A percentile compares a stretch with the other conserved stretches of the same genome.
Conservation (phyloP, 768 basidiomycete species). For the Tephrocybe sp. region DNA sequence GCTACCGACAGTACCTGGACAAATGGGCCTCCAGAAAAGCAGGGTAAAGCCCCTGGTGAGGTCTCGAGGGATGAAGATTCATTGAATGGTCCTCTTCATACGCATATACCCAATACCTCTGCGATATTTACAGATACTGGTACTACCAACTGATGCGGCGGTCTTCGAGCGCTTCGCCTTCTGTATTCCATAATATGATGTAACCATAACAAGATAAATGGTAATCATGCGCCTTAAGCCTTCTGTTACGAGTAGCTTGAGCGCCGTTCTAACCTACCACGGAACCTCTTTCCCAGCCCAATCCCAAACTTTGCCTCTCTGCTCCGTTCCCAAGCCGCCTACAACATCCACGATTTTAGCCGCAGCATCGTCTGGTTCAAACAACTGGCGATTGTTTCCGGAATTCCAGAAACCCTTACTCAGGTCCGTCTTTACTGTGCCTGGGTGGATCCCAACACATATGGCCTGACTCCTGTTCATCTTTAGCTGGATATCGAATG, state of each 20-base stretch:
- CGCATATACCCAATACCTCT: neutral
- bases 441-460: constrained; percentile 56
- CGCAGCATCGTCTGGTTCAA: constrained; percentile 52
- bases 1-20: neutral
- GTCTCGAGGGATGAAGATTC: neutral
- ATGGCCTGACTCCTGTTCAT: constrained; percentile 46
- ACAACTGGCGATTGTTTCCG: constrained; percentile 33
- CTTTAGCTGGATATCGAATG: constrained; percentile 53
- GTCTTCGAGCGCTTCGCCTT: no score
- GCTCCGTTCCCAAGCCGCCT: constrained; percentile 31
- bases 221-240: neutral
- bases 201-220: neutral
- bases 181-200: neutral
- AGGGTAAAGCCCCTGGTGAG: neutral
- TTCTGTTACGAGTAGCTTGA: neutral
- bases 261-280: constrained; percentile 28
- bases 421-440: constrained; percentile 58
- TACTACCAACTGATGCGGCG: neutral
- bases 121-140: neutral
- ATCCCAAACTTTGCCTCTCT: constrained; percentile 56
- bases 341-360: constrained; percentile 45
- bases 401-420: constrained; percentile 53
- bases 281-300: constrained; percentile 52
- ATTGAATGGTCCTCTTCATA: neutral
- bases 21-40: neutral